Conservation (phyloP, 208 protist species). For the Sergeia podlipaevii region DNA sequence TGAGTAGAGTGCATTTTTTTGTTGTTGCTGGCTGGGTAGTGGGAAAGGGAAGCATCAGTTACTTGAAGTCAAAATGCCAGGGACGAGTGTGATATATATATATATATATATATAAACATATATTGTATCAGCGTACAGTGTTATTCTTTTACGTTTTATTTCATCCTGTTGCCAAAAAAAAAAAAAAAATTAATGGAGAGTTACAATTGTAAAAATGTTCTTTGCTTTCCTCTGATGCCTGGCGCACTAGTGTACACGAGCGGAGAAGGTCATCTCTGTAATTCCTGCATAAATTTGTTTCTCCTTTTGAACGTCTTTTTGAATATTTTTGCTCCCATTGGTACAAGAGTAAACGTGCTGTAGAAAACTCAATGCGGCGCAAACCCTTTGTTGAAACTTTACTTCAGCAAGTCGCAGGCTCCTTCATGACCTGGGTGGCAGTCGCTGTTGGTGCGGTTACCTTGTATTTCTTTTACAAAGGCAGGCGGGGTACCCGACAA, state of each 20-base stretch:
- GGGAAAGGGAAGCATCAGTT: no score
- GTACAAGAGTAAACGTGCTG: no score
- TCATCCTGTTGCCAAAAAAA: not conserved
- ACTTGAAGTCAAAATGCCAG: no score
- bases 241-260: no score
- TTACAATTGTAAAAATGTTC: slow-evolving; percentile 5
- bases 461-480: slow-evolving; percentile 44
- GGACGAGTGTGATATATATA: no score
- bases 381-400: slow-evolving; percentile 69
- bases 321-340: no score
- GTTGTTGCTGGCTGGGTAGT: no score
- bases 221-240: slow-evolving; percentile 4
- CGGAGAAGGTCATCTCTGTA: no score
- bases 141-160: not conserved
- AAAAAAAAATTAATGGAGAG: not conserved
- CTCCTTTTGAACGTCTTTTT: no score
- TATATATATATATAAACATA: no score
- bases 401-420: slow-evolving; percentile 30
- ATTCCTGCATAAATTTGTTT: no score
- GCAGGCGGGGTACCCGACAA: slow-evolving; percentile 11
- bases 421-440: slow-evolving; percentile 38
- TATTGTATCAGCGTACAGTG: no score
- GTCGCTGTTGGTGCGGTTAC: slow-evolving; percentile 51
- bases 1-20: slow-evolving; percentile 2
- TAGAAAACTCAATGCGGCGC: slow-evolving; percentile 15